Percentiles rank a stretch among this genome's conserved stretches.
These are phyloP conservation scores for Metahyphopichia silvanorum DNA, from an alignment of 805 yeast species.

Conservation along the genomic window DNA sequence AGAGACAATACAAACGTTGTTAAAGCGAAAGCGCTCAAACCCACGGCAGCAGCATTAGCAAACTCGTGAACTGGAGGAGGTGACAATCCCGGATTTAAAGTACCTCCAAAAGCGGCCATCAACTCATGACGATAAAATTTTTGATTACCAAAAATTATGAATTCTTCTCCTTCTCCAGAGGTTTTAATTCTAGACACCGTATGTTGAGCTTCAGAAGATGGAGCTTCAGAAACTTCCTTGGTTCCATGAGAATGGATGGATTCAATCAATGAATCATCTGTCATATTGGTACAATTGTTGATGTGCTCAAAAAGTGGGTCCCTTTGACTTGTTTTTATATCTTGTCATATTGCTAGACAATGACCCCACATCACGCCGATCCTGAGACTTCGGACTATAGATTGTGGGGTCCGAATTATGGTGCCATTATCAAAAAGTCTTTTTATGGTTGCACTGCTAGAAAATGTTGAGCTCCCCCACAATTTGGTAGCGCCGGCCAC, in stretches of 20 bases:
- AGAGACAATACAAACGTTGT: slow-evolving; percentile 62
- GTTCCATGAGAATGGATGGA: slow-evolving; percentile 3
- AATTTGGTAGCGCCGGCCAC: neutral
- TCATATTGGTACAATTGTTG: too few species aligned
- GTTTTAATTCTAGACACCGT: slow-evolving; percentile 20
- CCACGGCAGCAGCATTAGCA: slow-evolving; percentile 69
- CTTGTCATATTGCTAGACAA: too few species aligned
- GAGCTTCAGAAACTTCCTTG: neutral
- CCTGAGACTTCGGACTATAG: too few species aligned
- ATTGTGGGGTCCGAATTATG: too few species aligned
- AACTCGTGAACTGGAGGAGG: slow-evolving; percentile 52
- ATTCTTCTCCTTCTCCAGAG: slow-evolving; percentile 35
- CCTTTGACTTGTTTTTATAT: too few species aligned
- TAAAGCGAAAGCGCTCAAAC: slow-evolving; percentile 60
- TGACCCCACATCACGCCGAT: too few species aligned
- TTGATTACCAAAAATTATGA: slow-evolving; percentile 29
- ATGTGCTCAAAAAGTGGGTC: too few species aligned
- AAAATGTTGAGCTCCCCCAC: too few species aligned
- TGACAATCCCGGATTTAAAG: slow-evolving; percentile 32
- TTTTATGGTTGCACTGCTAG: too few species aligned
- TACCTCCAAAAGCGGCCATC: slow-evolving; percentile 38
- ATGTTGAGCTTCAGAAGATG: neutral
- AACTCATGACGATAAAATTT: slow-evolving; percentile 37
- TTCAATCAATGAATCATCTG: slow-evolving; percentile 2
- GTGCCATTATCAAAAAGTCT: too few species aligned